Percentiles rank a stretch among this genome's conserved stretches.
phyloP scores from a whole-genome alignment of 176 grass and related monocot species.

The Leersia perrieri region DNA sequence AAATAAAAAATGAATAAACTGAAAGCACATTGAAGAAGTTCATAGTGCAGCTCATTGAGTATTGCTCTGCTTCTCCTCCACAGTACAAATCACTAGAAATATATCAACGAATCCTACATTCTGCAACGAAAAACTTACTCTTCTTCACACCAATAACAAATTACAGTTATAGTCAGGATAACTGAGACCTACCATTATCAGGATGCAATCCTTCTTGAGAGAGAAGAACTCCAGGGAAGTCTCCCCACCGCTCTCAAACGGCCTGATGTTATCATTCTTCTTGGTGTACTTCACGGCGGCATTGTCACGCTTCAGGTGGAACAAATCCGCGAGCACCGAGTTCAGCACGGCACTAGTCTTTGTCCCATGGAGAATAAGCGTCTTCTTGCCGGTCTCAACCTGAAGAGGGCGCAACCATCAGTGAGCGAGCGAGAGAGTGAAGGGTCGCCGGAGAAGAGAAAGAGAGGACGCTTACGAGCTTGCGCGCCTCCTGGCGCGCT shows the following conservation, averaged over 20 bases:
- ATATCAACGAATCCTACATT: not conserved
- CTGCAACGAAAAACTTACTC: not conserved
- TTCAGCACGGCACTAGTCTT: constrained; percentile 80
- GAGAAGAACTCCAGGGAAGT: constrained; percentile 93
- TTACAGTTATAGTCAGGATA: not conserved
- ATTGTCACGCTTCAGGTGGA: constrained; percentile 82
- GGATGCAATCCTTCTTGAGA: constrained; percentile 90
- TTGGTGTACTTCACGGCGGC: constrained; percentile 79
- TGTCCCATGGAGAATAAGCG: constrained; percentile 82
- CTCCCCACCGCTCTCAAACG: constrained; percentile 87
- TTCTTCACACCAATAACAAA: not conserved
- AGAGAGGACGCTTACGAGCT: constrained; percentile 42
- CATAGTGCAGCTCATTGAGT: too few species aligned
- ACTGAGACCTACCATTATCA: constrained; percentile 62
- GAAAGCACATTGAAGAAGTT: not conserved
- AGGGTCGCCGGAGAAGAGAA: not conserved
- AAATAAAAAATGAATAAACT: not conserved
- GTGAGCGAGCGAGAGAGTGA: not conserved
- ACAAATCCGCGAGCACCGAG: constrained; percentile 62
- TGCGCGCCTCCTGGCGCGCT: constrained; percentile 53
- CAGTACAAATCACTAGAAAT: too few species aligned
- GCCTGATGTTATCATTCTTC: constrained; percentile 81
- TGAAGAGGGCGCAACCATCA: constrained; percentile 15
- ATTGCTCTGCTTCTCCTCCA: too few species aligned
- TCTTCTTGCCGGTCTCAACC: constrained; percentile 94